These are phyloP conservation scores for Afroboletus lepidellus DNA, from an alignment of 1,284 basidiomycete species.

Conservation along the genomic window DNA sequence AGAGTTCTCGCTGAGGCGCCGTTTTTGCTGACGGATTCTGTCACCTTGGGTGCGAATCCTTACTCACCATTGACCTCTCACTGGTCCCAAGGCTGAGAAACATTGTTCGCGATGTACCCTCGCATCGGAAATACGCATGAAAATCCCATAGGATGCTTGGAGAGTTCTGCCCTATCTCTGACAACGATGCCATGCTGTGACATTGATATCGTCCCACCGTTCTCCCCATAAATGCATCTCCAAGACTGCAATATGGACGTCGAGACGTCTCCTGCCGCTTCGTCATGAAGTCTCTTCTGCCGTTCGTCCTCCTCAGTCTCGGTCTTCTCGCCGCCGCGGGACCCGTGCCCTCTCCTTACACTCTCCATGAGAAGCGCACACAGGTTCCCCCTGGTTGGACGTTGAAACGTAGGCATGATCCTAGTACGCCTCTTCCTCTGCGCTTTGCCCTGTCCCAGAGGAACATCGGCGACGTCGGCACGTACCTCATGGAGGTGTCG, in stretches of 20 bases:
- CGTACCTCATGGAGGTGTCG: slow-evolving; percentile 42
- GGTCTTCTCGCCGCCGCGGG: slow-evolving; percentile 13
- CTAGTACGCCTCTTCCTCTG: slow-evolving; percentile 31
- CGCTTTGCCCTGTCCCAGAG: slow-evolving; percentile 42
- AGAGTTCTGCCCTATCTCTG: slow-evolving; percentile 8
- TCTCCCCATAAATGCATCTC: slow-evolving; percentile 12
- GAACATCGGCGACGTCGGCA: slow-evolving; percentile 39
- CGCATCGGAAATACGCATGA: slow-evolving; percentile 1
- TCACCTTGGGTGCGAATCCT: neutral
- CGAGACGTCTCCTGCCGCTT: neutral
- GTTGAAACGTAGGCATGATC: slow-evolving; percentile 27
- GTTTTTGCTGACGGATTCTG: neutral
- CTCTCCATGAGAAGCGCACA: slow-evolving; percentile 35
- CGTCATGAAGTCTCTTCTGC: slow-evolving; percentile 17
- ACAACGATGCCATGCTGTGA: slow-evolving; percentile 3
- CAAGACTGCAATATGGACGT: neutral
- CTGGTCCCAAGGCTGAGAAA: neutral
- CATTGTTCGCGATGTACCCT: neutral
- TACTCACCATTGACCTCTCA: neutral
- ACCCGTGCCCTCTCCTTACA: slow-evolving; percentile 15
- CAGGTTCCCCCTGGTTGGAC: slow-evolving; percentile 36
- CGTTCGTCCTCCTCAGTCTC: slow-evolving; percentile 18
- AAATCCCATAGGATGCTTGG: slow-evolving; percentile 4
- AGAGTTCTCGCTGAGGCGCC: neutral
- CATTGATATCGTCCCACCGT: slow-evolving; percentile 13